phyloP scores from a whole-genome alignment of 306 rosid genomes.

The Prunus mongolica region DNA sequence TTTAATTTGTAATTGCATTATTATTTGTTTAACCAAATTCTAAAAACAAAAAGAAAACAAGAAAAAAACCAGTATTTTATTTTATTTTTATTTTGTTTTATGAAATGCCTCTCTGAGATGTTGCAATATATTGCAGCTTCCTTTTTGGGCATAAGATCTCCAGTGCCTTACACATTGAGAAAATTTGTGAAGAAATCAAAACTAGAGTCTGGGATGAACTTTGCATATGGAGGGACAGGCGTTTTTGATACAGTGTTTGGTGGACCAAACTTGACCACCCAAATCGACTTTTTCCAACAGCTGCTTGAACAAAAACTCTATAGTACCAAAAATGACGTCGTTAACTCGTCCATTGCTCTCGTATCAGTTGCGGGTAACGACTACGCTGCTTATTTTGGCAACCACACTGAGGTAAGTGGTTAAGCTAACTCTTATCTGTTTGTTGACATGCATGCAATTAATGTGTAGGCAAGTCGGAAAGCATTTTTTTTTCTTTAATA shows the following conservation, averaged over 20 bases:
- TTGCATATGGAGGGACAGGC: conserved; percentile 57
- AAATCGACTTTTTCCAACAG: conserved; percentile 38
- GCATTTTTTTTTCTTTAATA: neutral
- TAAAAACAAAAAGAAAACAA: too few relatives aligned
- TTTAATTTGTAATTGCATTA: too few relatives aligned
- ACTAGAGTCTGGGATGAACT: conserved; percentile 40
- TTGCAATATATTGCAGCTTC: conserved; percentile 21
- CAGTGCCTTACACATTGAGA: conserved; percentile 22
- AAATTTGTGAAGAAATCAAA: neutral
- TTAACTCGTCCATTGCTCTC: conserved; percentile 20
- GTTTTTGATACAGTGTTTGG: conserved; percentile 34
- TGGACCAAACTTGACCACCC: conserved; percentile 49
- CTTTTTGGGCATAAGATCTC: conserved; percentile 31
- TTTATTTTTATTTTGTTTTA: too few relatives aligned
- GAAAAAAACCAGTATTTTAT: too few relatives aligned
- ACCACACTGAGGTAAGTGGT: conserved; percentile 15
- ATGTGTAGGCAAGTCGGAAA: too few relatives aligned
- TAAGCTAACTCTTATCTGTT: neutral
- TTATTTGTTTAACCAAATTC: too few relatives aligned
- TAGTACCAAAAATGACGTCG: conserved; percentile 26
- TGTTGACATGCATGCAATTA: neutral
- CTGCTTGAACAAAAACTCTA: conserved; percentile 36
- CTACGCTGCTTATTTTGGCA: conserved; percentile 15
- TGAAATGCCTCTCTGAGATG: neutral
- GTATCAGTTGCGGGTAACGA: conserved; percentile 33